A percentile compares a stretch with the other conserved stretches of the same genome.
Evolutionary conservation across 2,329 filamentous ascomycete genomes (phyloP).

Genomic region (Neonectria neomacrospora): DNA sequence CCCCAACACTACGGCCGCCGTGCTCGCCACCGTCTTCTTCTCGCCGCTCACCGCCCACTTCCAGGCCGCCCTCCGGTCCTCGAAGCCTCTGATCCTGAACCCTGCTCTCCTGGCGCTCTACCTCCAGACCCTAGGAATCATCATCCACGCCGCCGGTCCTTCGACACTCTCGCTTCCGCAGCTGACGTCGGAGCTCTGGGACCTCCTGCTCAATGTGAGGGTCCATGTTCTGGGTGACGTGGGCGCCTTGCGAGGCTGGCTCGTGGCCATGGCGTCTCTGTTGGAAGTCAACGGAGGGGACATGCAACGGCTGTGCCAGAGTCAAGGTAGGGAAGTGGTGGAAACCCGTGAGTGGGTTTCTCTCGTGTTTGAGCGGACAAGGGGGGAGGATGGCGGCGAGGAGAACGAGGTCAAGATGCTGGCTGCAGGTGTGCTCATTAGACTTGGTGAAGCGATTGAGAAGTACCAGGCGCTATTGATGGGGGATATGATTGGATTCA

Average conservation of each 20-base stretch:
- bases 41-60: conserved; percentile 86
- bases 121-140: conserved; percentile 84
- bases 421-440: conserved; percentile 81
- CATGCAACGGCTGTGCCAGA: conserved; percentile 76
- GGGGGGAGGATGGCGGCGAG: conserved; percentile 67
- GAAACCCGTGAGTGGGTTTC: conserved; percentile 91
- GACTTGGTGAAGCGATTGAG: conserved; percentile 82
- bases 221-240: conserved; percentile 70
- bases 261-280: conserved; percentile 82
- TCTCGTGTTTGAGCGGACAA: conserved; percentile 73
- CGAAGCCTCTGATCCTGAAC: conserved; percentile 73
- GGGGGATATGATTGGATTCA: conserved; percentile 69
- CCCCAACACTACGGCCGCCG: conserved; percentile 80
- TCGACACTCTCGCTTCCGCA: conserved; percentile 79
- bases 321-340: conserved; percentile 79
- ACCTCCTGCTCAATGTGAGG: conserved; percentile 78
- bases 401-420: conserved; percentile 84
- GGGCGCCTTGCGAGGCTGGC: conserved; percentile 75
- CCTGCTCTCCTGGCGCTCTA: conserved; percentile 82
- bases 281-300: conserved; percentile 84
- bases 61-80: conserved; percentile 68
- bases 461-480: conserved; percentile 81
- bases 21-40: conserved; percentile 84
- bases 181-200: conserved; percentile 86
- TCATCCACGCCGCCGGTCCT: conserved; percentile 86